Conservation (phyloP, 164 flowering plant genomes). For the Aristolochia contorta region DNA sequence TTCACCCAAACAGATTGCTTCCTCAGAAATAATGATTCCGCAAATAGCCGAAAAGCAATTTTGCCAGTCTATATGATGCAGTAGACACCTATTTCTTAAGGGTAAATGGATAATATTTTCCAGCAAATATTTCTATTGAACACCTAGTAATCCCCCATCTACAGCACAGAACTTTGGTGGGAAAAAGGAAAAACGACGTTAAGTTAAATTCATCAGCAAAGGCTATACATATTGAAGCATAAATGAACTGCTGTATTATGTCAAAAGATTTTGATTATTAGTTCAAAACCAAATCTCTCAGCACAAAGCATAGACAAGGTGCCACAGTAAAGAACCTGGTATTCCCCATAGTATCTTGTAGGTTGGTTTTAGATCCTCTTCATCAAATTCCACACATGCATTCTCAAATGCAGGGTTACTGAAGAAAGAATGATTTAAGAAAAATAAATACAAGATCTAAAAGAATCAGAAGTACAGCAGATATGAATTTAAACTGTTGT, state of each 20-base stretch:
- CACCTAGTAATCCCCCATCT: too few relatives aligned
- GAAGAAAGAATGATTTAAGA: constrained; percentile 11
- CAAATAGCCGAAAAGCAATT: too few relatives aligned
- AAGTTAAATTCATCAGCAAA: neutral
- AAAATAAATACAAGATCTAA: neutral
- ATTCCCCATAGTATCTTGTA: constrained; percentile 91
- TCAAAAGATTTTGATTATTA: neutral
- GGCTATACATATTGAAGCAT: neutral
- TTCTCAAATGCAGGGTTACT: constrained; percentile 78
- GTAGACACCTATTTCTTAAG: too few relatives aligned
- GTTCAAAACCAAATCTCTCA: neutral
- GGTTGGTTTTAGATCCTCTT: constrained; percentile 78
- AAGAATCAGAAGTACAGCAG: too few relatives aligned
- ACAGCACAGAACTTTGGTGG: too few relatives aligned
- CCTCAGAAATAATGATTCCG: too few relatives aligned
- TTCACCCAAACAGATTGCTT: too few relatives aligned
- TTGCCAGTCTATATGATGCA: too few relatives aligned
- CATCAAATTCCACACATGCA: constrained; percentile 98
- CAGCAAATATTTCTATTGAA: too few relatives aligned
- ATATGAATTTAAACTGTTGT: too few relatives aligned
- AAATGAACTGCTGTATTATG: neutral
- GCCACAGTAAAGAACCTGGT: constrained; percentile 47
- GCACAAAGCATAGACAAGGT: neutral
- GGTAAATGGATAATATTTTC: too few relatives aligned
- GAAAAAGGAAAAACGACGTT: too few relatives aligned